A percentile compares a stretch with the other conserved stretches of the same genome.
Evolutionary conservation across 2,329 filamentous ascomycete species (phyloP).

Genomic region (Paraphoma chrysanthemicola): DNA sequence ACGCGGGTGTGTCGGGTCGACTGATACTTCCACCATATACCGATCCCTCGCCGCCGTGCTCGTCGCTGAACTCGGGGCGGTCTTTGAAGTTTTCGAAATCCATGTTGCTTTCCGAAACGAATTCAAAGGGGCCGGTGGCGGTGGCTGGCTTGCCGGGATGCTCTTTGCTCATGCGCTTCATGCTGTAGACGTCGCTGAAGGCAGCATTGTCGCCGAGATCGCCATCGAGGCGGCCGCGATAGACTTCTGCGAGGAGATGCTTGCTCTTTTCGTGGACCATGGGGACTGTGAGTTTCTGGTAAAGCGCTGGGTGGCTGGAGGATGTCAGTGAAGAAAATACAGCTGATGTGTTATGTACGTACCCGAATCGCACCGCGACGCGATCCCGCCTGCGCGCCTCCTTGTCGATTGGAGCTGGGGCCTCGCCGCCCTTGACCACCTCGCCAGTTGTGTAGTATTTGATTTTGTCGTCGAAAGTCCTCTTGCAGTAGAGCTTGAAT

Average conservation of each 20-base stretch:
- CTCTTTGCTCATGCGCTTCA: conserved; percentile 76
- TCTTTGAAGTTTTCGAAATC: conserved; percentile 95
- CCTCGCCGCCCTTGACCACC: conserved; percentile 58
- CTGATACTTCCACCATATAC: conserved; percentile 64
- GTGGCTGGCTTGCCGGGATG: conserved; percentile 62
- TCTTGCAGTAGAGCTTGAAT: conserved; percentile 87
- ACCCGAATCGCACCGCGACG: conserved; percentile 75
- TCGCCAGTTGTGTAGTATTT: conserved; percentile 79
- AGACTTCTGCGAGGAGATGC: conserved; percentile 83
- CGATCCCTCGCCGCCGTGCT: conserved; percentile 76
- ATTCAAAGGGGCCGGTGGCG: conserved; percentile 73
- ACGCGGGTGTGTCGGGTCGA: conserved; percentile 67
- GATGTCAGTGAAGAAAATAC: conserved; percentile 1
- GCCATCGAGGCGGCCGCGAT: conserved; percentile 79
- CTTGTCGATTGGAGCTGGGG: conserved; percentile 48
- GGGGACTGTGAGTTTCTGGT: conserved; percentile 86
- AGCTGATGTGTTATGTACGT: neutral
- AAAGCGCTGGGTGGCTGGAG: conserved; percentile 79
- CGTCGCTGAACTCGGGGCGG: conserved; percentile 83
- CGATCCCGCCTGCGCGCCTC: conserved; percentile 65
- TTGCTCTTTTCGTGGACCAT: conserved; percentile 95
- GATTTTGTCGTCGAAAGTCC: conserved; percentile 77
- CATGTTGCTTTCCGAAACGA: conserved; percentile 84
- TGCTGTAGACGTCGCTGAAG: conserved; percentile 81
- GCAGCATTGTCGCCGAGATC: conserved; percentile 64